Percentiles rank a stretch among this genome's conserved stretches.
Conservation (phyloP, 805 yeast genomes). For the Nakazawaea molendinolei region DNA sequence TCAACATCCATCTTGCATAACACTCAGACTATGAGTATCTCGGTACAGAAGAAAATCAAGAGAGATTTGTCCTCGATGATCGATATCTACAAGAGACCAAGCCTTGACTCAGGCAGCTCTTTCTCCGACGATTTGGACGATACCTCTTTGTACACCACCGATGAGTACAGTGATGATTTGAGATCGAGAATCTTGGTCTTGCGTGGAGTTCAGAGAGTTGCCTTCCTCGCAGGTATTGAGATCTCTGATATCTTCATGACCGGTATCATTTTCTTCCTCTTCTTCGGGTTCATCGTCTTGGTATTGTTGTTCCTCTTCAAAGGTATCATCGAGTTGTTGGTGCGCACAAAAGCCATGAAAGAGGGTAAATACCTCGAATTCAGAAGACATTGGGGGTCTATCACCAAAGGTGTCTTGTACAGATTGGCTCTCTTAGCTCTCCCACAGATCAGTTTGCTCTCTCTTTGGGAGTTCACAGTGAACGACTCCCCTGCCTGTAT, state of each 20-base stretch:
- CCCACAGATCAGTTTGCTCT: constrained; percentile 77
- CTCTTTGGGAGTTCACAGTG: constrained; percentile 84
- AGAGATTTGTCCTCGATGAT: constrained; percentile 12
- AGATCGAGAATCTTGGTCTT: constrained; percentile 69
- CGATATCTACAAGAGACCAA: constrained; percentile 29
- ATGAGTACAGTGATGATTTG: constrained; percentile 56
- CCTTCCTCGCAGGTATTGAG: constrained; percentile 79
- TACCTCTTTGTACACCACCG: constrained; percentile 52
- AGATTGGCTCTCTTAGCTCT: constrained; percentile 78
- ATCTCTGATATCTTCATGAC: constrained; percentile 83
- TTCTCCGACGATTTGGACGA: constrained; percentile 46
- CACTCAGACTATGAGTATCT: constrained; percentile 60
- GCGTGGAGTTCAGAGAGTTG: constrained; percentile 89
- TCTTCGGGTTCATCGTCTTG: constrained; percentile 60
- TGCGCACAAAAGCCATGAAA: constrained; percentile 51
- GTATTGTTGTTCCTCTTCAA: constrained; percentile 57
- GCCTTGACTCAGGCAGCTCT: too few species aligned
- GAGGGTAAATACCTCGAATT: constrained; percentile 67
- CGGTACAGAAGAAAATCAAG: constrained; percentile 61
- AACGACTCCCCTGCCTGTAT: constrained; percentile 80
- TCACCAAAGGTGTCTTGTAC: constrained; percentile 84
- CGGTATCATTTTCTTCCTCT: constrained; percentile 74
- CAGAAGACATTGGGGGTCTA: constrained; percentile 76
- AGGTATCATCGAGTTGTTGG: constrained; percentile 57
- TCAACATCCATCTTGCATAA: constrained; percentile 71